Conservation (phyloP, 768 basidiomycete genomes). For the Mycena polygramma region DNA sequence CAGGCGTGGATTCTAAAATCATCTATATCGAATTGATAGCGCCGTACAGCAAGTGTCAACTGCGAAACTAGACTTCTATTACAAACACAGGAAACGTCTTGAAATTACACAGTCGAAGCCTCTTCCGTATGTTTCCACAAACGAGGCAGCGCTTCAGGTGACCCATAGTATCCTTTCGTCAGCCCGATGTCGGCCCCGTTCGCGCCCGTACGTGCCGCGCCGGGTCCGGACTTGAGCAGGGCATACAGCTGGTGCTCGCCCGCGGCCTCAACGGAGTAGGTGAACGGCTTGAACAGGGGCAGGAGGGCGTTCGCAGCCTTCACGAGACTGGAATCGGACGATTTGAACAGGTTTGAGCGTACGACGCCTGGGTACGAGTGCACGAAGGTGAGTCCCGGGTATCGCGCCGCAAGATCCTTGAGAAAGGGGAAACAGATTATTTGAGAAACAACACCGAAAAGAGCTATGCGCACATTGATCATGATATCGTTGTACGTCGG, state of each 20-base stretch:
- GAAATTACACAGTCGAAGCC: constrained; percentile 3
- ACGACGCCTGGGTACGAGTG: constrained; percentile 46
- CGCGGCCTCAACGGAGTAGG: constrained; percentile 19
- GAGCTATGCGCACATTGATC: constrained; percentile 56
- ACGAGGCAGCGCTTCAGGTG: constrained; percentile 19
- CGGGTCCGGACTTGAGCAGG: constrained; percentile 23
- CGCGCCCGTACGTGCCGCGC: constrained; percentile 21
- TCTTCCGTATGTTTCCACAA: constrained; percentile 36
- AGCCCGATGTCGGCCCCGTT: constrained; percentile 28
- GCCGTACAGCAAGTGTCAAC: too few species aligned
- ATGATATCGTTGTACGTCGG: constrained; percentile 67
- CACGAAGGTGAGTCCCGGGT: constrained; percentile 51
- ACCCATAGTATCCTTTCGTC: constrained; percentile 16
- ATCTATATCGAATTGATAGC: too few species aligned
- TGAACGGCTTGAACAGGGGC: constrained; percentile 18
- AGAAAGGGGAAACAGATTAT: neutral
- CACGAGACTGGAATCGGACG: constrained; percentile 12
- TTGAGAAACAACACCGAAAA: neutral
- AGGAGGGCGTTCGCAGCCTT: neutral
- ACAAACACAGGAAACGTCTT: too few species aligned
- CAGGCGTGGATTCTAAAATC: too few species aligned
- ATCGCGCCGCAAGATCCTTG: constrained; percentile 48
- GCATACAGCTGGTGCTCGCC: constrained; percentile 29
- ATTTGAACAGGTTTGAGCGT: constrained; percentile 2
- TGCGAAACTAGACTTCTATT: too few species aligned